Evolutionary conservation across 1,284 basidiomycete species (phyloP).

Genomic region (Neolentinus lepideus): DNA sequence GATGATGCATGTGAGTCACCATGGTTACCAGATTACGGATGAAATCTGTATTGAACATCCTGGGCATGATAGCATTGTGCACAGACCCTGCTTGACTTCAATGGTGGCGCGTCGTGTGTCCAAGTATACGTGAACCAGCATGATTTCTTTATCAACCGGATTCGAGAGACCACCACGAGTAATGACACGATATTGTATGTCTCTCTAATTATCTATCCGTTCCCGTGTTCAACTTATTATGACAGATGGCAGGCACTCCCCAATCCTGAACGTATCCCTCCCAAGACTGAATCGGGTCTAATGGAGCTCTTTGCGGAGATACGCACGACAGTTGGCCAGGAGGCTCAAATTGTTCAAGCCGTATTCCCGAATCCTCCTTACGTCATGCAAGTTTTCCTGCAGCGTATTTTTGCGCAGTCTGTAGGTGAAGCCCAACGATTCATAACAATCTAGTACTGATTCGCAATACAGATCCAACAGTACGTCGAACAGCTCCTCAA

Average conservation of each 20-base stretch:
- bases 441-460: too few relatives aligned
- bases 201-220: slow-evolving; percentile 4
- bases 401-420: slow-evolving; percentile 96
- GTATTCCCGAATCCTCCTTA: slow-evolving; percentile 96
- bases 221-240: slow-evolving; percentile 9
- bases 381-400: slow-evolving; percentile 99
- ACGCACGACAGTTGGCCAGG: slow-evolving; percentile 85
- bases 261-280: slow-evolving; percentile 75
- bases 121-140: slow-evolving; percentile 99
- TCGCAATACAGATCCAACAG: slow-evolving; percentile 74
- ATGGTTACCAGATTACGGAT: neutral
- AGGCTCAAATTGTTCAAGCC: slow-evolving; percentile 96
- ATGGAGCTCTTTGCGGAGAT: slow-evolving; percentile 84
- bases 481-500: slow-evolving; percentile 85
- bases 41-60: neutral
- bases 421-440: slow-evolving; percentile 48
- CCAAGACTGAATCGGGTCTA: slow-evolving; percentile 78
- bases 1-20: slow-evolving; percentile 87
- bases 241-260: slow-evolving; percentile 76
- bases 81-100: slow-evolving; percentile 95
- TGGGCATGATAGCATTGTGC: slow-evolving; percentile 76
- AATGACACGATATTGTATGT: slow-evolving; percentile 60
- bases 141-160: slow-evolving; percentile 96
- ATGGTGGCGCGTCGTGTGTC: slow-evolving; percentile 93
- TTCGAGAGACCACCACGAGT: slow-evolving; percentile 51